Conservation (phyloP, 805 yeast genomes). For the Saturnispora silvae region DNA sequence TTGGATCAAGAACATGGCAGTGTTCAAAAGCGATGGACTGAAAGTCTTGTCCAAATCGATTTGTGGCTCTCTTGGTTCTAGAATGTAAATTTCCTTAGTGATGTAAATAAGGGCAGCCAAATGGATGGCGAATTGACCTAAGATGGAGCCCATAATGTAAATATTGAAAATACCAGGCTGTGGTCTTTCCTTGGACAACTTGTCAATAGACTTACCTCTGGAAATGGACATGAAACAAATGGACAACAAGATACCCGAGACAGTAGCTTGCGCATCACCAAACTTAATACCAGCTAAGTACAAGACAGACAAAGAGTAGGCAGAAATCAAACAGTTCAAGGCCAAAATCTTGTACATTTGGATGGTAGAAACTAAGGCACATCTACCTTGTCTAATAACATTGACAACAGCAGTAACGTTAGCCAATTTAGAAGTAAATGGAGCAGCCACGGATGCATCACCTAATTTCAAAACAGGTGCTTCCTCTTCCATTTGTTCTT, state of each 20-base stretch:
- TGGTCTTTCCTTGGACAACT: slow-evolving; percentile 87
- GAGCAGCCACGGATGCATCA: slow-evolving; percentile 99
- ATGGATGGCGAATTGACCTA: slow-evolving; percentile 94
- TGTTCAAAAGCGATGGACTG: slow-evolving; percentile 81
- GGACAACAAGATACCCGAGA: slow-evolving; percentile 83
- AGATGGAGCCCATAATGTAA: slow-evolving; percentile 94
- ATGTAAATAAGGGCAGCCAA: slow-evolving; percentile 72
- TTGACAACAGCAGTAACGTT: slow-evolving; percentile 88
- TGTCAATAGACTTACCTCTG: slow-evolving; percentile 82
- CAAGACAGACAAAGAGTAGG: slow-evolving; percentile 87
- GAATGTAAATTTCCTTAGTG: slow-evolving; percentile 67
- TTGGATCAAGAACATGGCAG: slow-evolving; percentile 91
- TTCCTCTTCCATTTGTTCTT: slow-evolving; percentile 56
- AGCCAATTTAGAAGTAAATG: slow-evolving; percentile 89
- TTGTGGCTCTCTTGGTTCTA: slow-evolving; percentile 89
- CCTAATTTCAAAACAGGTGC: slow-evolving; percentile 92
- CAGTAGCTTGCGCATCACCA: slow-evolving; percentile 97
- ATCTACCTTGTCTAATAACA: slow-evolving; percentile 94
- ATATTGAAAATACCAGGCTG: slow-evolving; percentile 93
- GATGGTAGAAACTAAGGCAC: slow-evolving; percentile 93
- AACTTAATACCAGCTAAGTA: slow-evolving; percentile 95
- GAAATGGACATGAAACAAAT: slow-evolving; percentile 94
- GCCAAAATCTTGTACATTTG: slow-evolving; percentile 99
- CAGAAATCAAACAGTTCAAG: slow-evolving; percentile 90
- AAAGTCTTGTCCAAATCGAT: slow-evolving; percentile 85